phyloP scores from a whole-genome alignment of 2,329 filamentous ascomycete genomes.

The Sporothrix mexicana region DNA sequence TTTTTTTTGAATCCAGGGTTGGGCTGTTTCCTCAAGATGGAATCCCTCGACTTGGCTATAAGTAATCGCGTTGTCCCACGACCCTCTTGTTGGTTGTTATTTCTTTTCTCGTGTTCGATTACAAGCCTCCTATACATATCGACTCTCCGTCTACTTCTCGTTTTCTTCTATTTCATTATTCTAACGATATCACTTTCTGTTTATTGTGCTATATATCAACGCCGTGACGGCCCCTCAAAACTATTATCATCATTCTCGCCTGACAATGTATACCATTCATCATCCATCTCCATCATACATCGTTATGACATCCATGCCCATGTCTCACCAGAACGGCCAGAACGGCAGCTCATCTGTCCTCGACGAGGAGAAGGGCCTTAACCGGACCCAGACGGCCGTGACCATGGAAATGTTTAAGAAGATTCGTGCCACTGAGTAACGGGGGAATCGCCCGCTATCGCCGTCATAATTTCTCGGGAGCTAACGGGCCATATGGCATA shows the following conservation, averaged over 20 bases:
- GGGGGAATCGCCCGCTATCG: no score
- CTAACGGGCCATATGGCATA: not conserved
- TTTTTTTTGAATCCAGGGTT: not conserved
- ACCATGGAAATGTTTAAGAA: conserved; percentile 33
- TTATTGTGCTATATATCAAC: not conserved
- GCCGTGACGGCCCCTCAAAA: not conserved
- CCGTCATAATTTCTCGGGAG: not conserved
- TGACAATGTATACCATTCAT: not conserved
- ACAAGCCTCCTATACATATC: not conserved
- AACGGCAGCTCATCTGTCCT: conserved; percentile 17
- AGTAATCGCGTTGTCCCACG: conserved; percentile 20
- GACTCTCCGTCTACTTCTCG: not conserved
- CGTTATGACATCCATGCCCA: not conserved
- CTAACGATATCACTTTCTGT: not conserved
- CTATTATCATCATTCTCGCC: not conserved
- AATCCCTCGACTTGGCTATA: conserved; percentile 23
- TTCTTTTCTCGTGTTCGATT: not conserved
- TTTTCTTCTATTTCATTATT: not conserved
- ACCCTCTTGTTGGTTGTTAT: not conserved
- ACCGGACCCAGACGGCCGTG: conserved; percentile 32
- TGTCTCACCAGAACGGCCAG: conserved; percentile 25
- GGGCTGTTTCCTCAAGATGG: not conserved
- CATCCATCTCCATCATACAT: not conserved
- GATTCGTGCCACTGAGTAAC: not conserved
- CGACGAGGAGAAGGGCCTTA: conserved; percentile 33